Evolutionary conservation across 108 stramenopile species (phyloP).

Genomic region (Hondaea fermentalgiana): DNA sequence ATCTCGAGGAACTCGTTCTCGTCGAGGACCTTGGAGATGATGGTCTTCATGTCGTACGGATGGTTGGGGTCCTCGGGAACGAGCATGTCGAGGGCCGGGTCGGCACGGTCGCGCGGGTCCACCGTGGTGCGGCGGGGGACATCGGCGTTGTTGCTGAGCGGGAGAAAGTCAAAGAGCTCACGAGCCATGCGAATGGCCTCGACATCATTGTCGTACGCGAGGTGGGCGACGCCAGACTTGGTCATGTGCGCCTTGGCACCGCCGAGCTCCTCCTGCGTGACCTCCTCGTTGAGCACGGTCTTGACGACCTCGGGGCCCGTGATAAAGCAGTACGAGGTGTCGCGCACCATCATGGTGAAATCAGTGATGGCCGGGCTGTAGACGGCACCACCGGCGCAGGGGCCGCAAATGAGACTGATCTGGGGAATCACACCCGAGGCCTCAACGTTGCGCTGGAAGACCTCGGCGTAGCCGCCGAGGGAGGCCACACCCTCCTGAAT

Average conservation of each 20-base stretch:
- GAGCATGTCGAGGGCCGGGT: conserved; percentile 72
- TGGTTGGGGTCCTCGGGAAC: conserved; percentile 96
- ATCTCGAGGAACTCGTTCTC: conserved; percentile 87
- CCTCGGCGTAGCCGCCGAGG: conserved; percentile 92
- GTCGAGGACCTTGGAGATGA: conserved; percentile 81
- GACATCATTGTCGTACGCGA: conserved; percentile 85
- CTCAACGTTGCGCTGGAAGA: conserved; percentile 96
- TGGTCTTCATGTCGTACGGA: conserved; percentile 85
- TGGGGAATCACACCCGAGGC: conserved; percentile 88
- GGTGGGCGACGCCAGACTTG: conserved; percentile 84
- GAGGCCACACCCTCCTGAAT: conserved; percentile 98
- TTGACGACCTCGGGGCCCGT: conserved; percentile 98
- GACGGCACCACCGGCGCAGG: conserved; percentile 82
- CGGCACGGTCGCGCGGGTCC: conserved; percentile 69
- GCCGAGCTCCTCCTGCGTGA: conserved; percentile 95
- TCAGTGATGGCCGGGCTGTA: conserved; percentile 99
- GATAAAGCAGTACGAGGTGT: conserved; percentile 94
- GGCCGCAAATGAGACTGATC: conserved; percentile 87
- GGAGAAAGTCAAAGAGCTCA: conserved; percentile 78
- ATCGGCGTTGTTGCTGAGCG: conserved; percentile 72
- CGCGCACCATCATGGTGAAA: conserved; percentile 95
- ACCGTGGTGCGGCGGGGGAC: conserved; percentile 56
- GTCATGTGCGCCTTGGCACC: conserved; percentile 78
- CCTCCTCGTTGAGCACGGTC: conserved; percentile 93
- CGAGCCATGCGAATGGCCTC: conserved; percentile 78